Base-by-base conservation (phyloP, 257 asterid genomes). In the Gentiana macrophylla region DNA sequence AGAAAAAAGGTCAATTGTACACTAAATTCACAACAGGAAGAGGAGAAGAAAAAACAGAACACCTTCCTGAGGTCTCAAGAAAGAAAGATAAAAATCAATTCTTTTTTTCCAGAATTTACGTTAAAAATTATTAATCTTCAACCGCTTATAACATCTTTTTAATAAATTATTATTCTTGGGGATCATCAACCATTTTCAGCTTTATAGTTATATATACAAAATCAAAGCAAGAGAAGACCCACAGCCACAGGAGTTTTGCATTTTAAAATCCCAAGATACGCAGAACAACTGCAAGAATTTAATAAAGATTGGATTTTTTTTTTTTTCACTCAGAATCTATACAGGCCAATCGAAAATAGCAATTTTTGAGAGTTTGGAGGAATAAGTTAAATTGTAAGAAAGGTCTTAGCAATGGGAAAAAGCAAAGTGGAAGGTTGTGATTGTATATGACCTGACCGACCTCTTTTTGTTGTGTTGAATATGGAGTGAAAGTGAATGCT, bases 321-420 rank as follows among this genome's bases (percentile, higher is more conserved):
- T 66, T 60, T 61, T 68, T 69, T 57, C 63, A 72, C 67, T 71
- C 64, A 58, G 60, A 62, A 65, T 66, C 62, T 73, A 60, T 76
- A 74, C 72, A 86, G 84, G 80, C 70, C 77, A 84, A 77, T 80
- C 65, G 75, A 61, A 60, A 66, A 61, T 59, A 64, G 68, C 70
- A 53, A 67, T 77, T 76, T 77, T 74, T 67, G 44, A 56, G 33
- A 55, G 71, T 59, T 59, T 80, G 79, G 61, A 75, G 85, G 84
- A 84, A 84, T 82, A 91, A 74, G 82, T 78, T 67, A 72, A 86
- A 77, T 84, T 88, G 86, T 69, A 80, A 60, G 78, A 69, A 80
- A 62, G 70, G 81, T 15, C 24, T 15, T 80, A 64, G 86, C 76
- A 84, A 75, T 75, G 86, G 69, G 88, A 62, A 41, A 78, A 76